These are phyloP conservation scores for Sugiyamaella marilandica DNA, from an alignment of 805 yeast genomes.

Conservation along the genomic window DNA sequence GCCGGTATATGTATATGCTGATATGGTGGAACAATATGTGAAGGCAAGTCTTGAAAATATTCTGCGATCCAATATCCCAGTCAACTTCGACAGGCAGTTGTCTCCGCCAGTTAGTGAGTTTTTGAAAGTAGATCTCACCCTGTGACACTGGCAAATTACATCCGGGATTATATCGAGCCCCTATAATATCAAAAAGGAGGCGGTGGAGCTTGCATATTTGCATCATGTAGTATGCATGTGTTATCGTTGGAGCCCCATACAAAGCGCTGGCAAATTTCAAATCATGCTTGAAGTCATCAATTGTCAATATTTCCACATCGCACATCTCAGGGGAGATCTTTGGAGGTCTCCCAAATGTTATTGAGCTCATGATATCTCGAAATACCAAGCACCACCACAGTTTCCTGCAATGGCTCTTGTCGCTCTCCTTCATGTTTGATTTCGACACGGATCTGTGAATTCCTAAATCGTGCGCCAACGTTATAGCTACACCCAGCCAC, in stretches of 20 bases:
- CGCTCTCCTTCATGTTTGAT: slow-evolving; percentile 4
- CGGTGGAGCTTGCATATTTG: slow-evolving; percentile 10
- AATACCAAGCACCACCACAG: slow-evolving; percentile 18
- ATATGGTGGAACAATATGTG: slow-evolving; percentile 11
- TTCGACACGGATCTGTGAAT: slow-evolving; percentile 13
- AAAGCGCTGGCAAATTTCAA: slow-evolving; percentile 1
- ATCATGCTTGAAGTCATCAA: slow-evolving; percentile 13
- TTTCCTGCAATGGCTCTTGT: slow-evolving; percentile 8
- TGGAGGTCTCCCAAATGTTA: slow-evolving; percentile 14
- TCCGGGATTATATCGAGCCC: slow-evolving; percentile 11
- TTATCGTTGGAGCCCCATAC: slow-evolving; percentile 4
- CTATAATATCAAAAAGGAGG: slow-evolving; percentile 7
- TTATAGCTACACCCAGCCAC: slow-evolving; percentile 11
- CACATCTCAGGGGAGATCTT: slow-evolving; percentile 7
- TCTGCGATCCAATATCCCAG: slow-evolving; percentile 6
- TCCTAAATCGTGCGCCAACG: slow-evolving; percentile 13
- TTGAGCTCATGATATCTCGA: slow-evolving; percentile 14
- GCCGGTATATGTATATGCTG: slow-evolving; percentile 13
- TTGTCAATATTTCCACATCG: slow-evolving; percentile 14
- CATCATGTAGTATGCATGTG: slow-evolving; percentile 4
- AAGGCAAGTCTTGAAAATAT: slow-evolving; percentile 3
- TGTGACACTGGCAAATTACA: not conserved
- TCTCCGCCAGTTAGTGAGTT: slow-evolving; percentile 7
- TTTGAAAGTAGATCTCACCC: not conserved
- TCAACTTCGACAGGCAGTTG: slow-evolving; percentile 9